These are phyloP conservation scores for Omphalotus olearius DNA, from an alignment of 1,284 basidiomycete genomes.

Conservation along the genomic window DNA sequence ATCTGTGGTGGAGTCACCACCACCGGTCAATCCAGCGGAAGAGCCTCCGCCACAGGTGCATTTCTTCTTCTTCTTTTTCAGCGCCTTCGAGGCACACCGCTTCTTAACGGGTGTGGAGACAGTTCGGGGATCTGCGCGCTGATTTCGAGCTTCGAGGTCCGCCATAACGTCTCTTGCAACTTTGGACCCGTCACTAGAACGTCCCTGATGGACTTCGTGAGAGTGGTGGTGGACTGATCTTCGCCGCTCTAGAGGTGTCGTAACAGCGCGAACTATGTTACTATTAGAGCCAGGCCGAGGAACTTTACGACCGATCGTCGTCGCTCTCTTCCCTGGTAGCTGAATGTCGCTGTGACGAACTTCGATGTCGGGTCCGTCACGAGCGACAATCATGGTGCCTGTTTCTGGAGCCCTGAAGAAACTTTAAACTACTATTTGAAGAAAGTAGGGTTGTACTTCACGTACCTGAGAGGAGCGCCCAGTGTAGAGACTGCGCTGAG, in stretches of 20 bases:
- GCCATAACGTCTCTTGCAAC: not conserved
- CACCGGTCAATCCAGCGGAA: not conserved
- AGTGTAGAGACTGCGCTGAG: constrained; percentile 5
- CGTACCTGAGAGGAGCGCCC: constrained; percentile 5
- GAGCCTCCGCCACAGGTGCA: not conserved
- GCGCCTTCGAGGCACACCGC: not conserved
- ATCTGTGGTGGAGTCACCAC: not conserved
- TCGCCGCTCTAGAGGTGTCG: not conserved
- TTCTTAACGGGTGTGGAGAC: not conserved
- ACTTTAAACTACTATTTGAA: not conserved
- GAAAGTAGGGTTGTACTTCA: not conserved
- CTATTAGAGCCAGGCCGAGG: not conserved
- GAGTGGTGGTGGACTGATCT: not conserved
- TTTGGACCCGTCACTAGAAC: not conserved
- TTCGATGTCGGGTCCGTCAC: not conserved
- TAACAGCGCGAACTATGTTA: too few species aligned
- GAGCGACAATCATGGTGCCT: not conserved
- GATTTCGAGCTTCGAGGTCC: too few species aligned
- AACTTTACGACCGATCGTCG: not conserved
- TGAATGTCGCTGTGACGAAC: constrained; percentile 1
- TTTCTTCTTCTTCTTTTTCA: not conserved
- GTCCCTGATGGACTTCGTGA: not conserved
- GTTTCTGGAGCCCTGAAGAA: not conserved
- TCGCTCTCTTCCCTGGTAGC: not conserved
- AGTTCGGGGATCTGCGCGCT: not conserved